These are phyloP conservation scores for Eremothecium gossypii DNA, from an alignment of 1,139 yeast species.

Conservation along the genomic window DNA sequence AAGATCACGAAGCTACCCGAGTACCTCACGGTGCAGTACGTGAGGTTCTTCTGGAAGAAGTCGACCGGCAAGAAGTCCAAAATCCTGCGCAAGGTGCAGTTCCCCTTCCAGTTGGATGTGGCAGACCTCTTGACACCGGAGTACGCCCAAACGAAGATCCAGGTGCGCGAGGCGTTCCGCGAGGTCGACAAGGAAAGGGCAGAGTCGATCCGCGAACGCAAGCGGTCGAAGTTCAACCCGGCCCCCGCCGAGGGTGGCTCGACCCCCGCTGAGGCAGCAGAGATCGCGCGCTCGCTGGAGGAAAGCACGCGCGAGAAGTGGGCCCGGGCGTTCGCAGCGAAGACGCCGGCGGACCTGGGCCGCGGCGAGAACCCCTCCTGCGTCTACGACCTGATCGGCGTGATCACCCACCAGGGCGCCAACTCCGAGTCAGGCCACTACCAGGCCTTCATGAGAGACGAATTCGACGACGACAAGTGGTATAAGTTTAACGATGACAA, in stretches of 20 bases:
- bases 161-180: slow-evolving; percentile 69
- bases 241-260: slow-evolving; percentile 14
- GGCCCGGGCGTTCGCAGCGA: slow-evolving; percentile 31
- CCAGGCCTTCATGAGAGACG: slow-evolving; percentile 77
- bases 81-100: slow-evolving; percentile 85
- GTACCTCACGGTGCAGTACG: slow-evolving; percentile 81
- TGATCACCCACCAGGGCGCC: slow-evolving; percentile 90
- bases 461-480: slow-evolving; percentile 71
- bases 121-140: slow-evolving; percentile 77
- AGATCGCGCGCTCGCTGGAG: slow-evolving; percentile 30
- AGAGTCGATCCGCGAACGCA: slow-evolving; percentile 66
- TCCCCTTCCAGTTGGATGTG: slow-evolving; percentile 87
- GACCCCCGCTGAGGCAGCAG: slow-evolving; percentile 30
- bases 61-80: slow-evolving; percentile 87
- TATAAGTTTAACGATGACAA: slow-evolving; percentile 92
- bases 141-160: slow-evolving; percentile 54
- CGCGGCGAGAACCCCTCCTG: slow-evolving; percentile 80
- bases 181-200: slow-evolving; percentile 66
- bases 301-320: slow-evolving; percentile 32
- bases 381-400: slow-evolving; percentile 71
- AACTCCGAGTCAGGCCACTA: slow-evolving; percentile 97
- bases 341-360: slow-evolving; percentile 30
- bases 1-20: slow-evolving; percentile 77
- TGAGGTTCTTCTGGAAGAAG: slow-evolving; percentile 92
- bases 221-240: slow-evolving; percentile 50